phyloP scores from a whole-genome alignment of 257 asterid genomes.

The Solanum chmielewskii region DNA sequence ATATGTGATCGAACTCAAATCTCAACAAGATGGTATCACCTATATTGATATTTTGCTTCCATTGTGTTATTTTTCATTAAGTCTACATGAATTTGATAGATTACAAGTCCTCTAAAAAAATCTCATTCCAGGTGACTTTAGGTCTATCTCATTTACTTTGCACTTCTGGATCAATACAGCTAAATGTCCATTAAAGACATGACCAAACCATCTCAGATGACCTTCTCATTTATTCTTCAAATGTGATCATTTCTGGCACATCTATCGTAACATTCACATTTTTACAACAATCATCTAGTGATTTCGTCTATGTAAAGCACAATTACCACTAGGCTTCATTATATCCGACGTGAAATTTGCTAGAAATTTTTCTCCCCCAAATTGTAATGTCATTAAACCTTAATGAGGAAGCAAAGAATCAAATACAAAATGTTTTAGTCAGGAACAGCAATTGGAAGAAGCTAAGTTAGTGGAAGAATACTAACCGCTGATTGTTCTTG shows the following conservation, averaged over 20 bases:
- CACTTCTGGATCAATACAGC: not conserved
- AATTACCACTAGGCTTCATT: not conserved
- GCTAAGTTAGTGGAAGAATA: not conserved
- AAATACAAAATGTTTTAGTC: not conserved
- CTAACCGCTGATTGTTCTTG: constrained; percentile 38
- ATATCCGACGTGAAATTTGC: not conserved
- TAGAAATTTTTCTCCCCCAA: not conserved
- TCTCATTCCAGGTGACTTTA: not conserved
- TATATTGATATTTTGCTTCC: not conserved
- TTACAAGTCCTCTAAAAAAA: not conserved
- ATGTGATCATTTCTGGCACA: not conserved
- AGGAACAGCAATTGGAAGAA: not conserved
- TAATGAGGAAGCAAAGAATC: not conserved
- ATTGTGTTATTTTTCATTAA: not conserved
- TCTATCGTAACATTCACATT: not conserved
- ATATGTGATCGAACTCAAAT: not conserved
- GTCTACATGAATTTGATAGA: not conserved
- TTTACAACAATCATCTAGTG: not conserved
- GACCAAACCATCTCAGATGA: not conserved
- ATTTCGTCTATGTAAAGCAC: not conserved
- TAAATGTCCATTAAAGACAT: not conserved
- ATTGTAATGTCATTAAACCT: not conserved
- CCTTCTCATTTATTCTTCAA: not conserved
- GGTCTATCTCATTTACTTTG: not conserved
- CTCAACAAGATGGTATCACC: not conserved